Evolutionary conservation across 176 grass and related monocot genomes (phyloP), one percentile per base, ranked within the genome.

Genomic region (Tillandsia leiboldiana): DNA sequence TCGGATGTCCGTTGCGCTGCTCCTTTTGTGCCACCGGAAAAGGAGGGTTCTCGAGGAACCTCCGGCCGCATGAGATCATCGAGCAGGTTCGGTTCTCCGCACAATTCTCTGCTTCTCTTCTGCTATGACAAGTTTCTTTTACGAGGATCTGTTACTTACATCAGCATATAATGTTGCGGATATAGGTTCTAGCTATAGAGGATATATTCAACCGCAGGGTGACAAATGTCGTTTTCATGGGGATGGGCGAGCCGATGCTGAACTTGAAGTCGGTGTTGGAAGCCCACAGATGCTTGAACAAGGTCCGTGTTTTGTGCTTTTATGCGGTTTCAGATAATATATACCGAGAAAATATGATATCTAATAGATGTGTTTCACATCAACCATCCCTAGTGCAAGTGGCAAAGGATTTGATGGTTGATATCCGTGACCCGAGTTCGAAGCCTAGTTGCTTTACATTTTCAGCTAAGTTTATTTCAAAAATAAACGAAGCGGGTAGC

Each of bases 181-280:
- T 80, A 49, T 71, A 92, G 93, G 93, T 97, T 4, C 69, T 97
- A 77, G 81, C 79, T 63, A 87, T 97, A 74, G 89, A 97, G 74
- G 86, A 97, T 17, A 71, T 63, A 20, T 97, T 92, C 84, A 90
- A 87, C 64, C 86, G 87, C 63, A 97, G 86, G 79, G 93, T 97
- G 22, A 83, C 86, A 67, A 92, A 97, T 79, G 93, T 97, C 9
- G 93, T 97, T 28, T 97, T 97, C 81, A 97, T 97, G 93, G 93
- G 93, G 12, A 97, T 97, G 93, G 89, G 93, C 27, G 93, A 97
- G 79, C 93, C 89, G 23, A 92, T 97, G 93, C 15, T 97, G 73
- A 97, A 97, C 56, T 84, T 97, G 8, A 97, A 87, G 59, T 87
- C 93, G 56, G 93, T 97, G 79, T 73, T 92, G 65, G 86, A 79